Evolutionary conservation across 2,329 filamentous ascomycete genomes (phyloP), one percentile per base, ranked within the genome.

Genomic region (Diaporthe helianthi): DNA sequence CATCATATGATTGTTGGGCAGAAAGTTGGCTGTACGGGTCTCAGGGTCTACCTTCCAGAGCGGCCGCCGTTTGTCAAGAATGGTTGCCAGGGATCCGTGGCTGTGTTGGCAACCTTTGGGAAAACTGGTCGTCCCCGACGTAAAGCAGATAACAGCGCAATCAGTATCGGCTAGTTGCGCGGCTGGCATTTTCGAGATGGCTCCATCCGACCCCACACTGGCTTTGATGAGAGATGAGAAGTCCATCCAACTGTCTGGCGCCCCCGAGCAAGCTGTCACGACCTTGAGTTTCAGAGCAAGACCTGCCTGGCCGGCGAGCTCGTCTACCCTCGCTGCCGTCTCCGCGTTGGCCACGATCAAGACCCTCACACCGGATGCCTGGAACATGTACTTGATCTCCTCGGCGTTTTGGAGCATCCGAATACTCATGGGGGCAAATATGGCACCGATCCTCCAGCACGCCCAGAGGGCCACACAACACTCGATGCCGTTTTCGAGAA

Each of bases 1-100:
- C 55, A 60, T 60, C 22, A 46, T 31, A 19, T 60, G 55, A 46
- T 46, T 60, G 38, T 60, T 60, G 38, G 55, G 55, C 36, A 60
- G 19, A 15, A 60, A 46, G 29, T 31, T 46, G 10, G 55, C 55
- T 6, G 55, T 10, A 22, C 38, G 55, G 17, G 10, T 60, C 12
- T 46, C 55, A 13, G 55, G 19, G 5, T 19, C 38, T 10, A 38
- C 24, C 15, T 29, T 38, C 55, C 38, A 46, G 5, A 60, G 17
- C 24, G 55, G 55, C 6, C 26, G 38, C 9, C 55, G 15, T 17
- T 17, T 31, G 55, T 60, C 24, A 17, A 60, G 46, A 19, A 12
- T 24, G 26, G 38, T 60, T 31, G 55, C 55, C 1, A 44, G 24
- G 2, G 55, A 46, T n/a, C 15, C 17, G 17, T 60, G 55, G 3